phyloP scores from a whole-genome alignment of 176 grass and related monocot genomes.

The Olyra latifolia region DNA sequence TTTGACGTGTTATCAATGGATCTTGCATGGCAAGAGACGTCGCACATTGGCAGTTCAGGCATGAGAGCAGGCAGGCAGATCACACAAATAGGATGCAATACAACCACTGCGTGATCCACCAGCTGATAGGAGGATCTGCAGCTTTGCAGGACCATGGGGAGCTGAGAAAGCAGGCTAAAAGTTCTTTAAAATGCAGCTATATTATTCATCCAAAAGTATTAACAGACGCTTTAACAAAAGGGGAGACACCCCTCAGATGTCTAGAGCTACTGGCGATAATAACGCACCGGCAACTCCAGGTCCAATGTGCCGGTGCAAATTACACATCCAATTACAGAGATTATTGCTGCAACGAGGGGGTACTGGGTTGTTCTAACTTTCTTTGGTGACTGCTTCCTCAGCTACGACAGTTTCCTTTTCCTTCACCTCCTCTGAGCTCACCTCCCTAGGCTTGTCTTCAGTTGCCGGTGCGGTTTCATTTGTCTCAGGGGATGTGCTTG shows the following conservation, averaged over 20 bases:
- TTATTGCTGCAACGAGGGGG: slow-evolving; percentile 26
- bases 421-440: slow-evolving; percentile 9
- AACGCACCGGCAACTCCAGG: slow-evolving; percentile 16
- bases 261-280: slow-evolving; percentile 9
- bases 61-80: neutral
- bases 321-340: slow-evolving; percentile 28
- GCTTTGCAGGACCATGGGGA: neutral
- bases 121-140: neutral
- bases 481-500: slow-evolving; percentile 30
- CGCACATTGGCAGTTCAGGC: neutral
- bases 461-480: slow-evolving; percentile 28
- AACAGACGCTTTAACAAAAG: neutral
- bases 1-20: neutral
- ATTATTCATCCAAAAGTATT: slow-evolving; percentile 29
- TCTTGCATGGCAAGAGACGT: neutral
- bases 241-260: neutral
- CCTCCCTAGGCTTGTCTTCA: slow-evolving; percentile 16
- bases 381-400: slow-evolving; percentile 15
- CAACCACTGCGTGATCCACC: neutral
- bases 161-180: neutral
- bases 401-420: slow-evolving; percentile 21
- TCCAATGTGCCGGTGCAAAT: neutral
- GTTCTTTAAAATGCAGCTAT: slow-evolving; percentile 10
- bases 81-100: neutral
- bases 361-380: slow-evolving; percentile 31